A percentile compares a stretch with the other conserved stretches of the same genome.
Evolutionary conservation across 2,329 filamentous ascomycete genomes (phyloP).

Genomic region (Zarea fungicola): DNA sequence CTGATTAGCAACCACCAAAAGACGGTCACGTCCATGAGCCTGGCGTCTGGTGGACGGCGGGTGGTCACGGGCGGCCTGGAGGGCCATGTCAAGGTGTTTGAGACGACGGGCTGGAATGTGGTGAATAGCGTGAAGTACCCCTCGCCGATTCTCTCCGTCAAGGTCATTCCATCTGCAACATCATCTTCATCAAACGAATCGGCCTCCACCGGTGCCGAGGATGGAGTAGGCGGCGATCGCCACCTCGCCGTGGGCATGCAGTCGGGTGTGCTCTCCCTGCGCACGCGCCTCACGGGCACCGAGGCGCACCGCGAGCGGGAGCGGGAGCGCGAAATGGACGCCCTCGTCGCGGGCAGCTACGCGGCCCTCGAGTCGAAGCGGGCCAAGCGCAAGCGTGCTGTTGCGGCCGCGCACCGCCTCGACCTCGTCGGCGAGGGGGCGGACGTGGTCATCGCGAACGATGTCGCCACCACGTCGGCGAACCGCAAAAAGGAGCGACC

Average conservation of each 20-base stretch:
- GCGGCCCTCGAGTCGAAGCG: conserved; percentile 70
- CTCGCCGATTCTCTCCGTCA: conserved; percentile 79
- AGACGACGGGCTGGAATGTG: conserved; percentile 91
- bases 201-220: background rate
- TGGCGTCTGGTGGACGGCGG: conserved; percentile 74
- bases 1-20: conserved; percentile 94
- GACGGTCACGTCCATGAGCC: conserved; percentile 82
- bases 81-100: conserved; percentile 95
- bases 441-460: conserved; percentile 83
- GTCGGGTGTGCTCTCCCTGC: conserved; percentile 84
- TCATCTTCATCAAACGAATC: background rate
- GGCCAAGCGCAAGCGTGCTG: conserved; percentile 60
- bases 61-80: conserved; percentile 86
- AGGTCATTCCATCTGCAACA: conserved; percentile 53
- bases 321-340: conserved; percentile 78
- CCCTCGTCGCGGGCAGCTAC: conserved; percentile 70
- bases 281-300: conserved; percentile 78
- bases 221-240: conserved; percentile 49
- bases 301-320: conserved; percentile 73
- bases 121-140: conserved; percentile 94
- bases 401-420: conserved; percentile 47
- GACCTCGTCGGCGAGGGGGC: conserved; percentile 80
- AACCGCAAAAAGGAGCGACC: conserved; percentile 55
- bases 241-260: conserved; percentile 95
- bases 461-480: conserved; percentile 33